These are phyloP conservation scores for Penicillium pulvis DNA, from an alignment of 495 filamentous ascomycete genomes.

Conservation along the genomic window DNA sequence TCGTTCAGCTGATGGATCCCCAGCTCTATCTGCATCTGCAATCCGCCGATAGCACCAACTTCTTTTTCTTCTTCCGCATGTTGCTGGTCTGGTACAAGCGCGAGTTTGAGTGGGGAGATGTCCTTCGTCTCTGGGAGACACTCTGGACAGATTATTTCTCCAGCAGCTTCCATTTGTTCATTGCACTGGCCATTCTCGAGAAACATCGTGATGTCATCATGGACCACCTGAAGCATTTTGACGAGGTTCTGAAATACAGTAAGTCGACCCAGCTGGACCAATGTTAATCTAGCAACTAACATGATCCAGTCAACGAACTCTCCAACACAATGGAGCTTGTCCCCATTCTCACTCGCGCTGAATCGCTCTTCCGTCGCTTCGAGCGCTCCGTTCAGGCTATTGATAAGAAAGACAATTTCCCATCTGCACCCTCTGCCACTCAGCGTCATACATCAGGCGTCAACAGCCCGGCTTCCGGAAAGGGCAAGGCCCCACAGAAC, in stretches of 20 bases:
- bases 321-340: constrained; percentile 89
- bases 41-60: constrained; percentile 90
- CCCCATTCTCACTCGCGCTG: constrained; percentile 80
- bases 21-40: constrained; percentile 89
- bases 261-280: constrained; percentile 33
- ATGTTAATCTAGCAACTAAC: constrained; percentile 4
- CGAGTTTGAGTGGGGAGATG: constrained; percentile 87
- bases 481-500: constrained; percentile 40
- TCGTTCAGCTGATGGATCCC: constrained; percentile 95
- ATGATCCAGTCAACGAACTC: constrained; percentile 76
- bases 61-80: constrained; percentile 99
- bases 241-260: constrained; percentile 97
- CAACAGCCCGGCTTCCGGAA: constrained; percentile 19
- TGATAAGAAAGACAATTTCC: constrained; percentile 84
- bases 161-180: constrained; percentile 90
- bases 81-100: constrained; percentile 98
- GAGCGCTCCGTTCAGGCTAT: constrained; percentile 82
- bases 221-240: constrained; percentile 90
- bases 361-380: constrained; percentile 85
- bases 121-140: constrained; percentile 86
- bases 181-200: constrained; percentile 93
- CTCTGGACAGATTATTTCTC: constrained; percentile 92
- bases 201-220: constrained; percentile 94
- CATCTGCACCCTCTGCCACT: constrained; percentile 58
- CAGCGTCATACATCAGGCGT: constrained; percentile 46